phyloP scores from a whole-genome alignment of 345 rosid genomes.

The Fremontodendron californicum region DNA sequence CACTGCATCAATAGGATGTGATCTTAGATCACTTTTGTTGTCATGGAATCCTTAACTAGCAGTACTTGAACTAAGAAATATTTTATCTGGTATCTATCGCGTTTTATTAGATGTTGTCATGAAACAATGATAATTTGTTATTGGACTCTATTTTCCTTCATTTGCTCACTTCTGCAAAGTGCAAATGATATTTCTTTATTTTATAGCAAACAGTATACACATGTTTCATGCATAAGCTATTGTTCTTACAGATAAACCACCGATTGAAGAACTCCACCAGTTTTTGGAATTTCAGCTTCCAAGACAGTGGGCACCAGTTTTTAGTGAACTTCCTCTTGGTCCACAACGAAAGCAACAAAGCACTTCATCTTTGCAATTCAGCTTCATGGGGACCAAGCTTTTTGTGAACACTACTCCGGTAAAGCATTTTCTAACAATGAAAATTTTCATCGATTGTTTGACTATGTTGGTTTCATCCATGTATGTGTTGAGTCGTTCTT shows the following conservation, averaged over 20 bases:
- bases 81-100: background rate
- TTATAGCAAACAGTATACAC: background rate
- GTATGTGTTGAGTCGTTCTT: background rate
- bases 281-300: constrained; percentile 97
- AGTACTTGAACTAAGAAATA: background rate
- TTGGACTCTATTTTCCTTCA: background rate
- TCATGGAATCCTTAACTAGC: background rate
- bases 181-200: background rate
- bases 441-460: background rate
- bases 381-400: constrained; percentile 90
- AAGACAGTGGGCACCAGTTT: constrained; percentile 99
- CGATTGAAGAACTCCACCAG: constrained; percentile 86
- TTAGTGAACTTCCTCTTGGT: constrained; percentile 96
- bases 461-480: background rate
- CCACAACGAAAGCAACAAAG: constrained; percentile 78
- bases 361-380: constrained; percentile 73
- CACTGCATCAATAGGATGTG: background rate
- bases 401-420: constrained; percentile 80
- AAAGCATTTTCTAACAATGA: constrained; percentile 17
- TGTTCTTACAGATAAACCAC: constrained; percentile 76
- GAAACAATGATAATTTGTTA: background rate
- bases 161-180: background rate
- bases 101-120: background rate
- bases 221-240: constrained; percentile 7
- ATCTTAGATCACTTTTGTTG: background rate